A percentile compares a stretch with the other conserved stretches of the same genome.
Conservation (phyloP, 768 basidiomycete species). For the Udeniomyces megalosporus region DNA sequence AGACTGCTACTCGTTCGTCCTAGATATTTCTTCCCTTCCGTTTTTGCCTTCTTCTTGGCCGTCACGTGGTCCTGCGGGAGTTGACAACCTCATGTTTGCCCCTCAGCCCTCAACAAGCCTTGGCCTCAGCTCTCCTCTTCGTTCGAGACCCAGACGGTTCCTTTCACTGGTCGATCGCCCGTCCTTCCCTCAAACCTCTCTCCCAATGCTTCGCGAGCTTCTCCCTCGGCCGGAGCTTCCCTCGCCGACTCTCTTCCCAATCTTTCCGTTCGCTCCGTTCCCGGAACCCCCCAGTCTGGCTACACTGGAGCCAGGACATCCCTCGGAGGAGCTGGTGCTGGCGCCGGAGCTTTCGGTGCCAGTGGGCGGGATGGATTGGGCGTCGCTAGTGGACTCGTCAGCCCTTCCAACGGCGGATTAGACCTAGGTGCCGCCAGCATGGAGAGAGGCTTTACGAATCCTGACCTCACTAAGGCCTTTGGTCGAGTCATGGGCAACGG, state of each 20-base stretch:
- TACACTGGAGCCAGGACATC: conserved; percentile 12
- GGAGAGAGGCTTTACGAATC: conserved; percentile 29
- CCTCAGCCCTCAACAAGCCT: conserved; percentile 5
- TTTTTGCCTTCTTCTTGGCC: too few relatives aligned
- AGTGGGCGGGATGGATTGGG: conserved; percentile 11
- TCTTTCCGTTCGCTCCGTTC: conserved; percentile 29
- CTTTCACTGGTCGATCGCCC: conserved; percentile 17
- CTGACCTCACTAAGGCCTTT: conserved; percentile 30
- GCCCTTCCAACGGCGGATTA: conserved; percentile 16
- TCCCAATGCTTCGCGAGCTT: not conserved
- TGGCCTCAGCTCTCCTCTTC: conserved; percentile 15
- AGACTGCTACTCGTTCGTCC: too few relatives aligned
- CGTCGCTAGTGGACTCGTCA: conserved; percentile 18
- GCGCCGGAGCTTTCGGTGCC: not conserved
- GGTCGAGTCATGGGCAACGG: conserved; percentile 8
- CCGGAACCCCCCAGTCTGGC: conserved; percentile 25
- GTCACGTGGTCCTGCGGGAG: not conserved
- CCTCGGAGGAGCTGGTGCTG: conserved; percentile 1
- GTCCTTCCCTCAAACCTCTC: conserved; percentile 5
- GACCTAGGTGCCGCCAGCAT: conserved; percentile 17
- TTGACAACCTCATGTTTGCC: not conserved
- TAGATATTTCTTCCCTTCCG: too few relatives aligned
- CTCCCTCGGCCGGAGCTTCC: conserved; percentile 13
- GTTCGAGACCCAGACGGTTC: conserved; percentile 18
- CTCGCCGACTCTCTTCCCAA: conserved; percentile 28